phyloP scores from a whole-genome alignment of 192 early-diverging fungal species.

The Pecoramyces ruminantium region DNA sequence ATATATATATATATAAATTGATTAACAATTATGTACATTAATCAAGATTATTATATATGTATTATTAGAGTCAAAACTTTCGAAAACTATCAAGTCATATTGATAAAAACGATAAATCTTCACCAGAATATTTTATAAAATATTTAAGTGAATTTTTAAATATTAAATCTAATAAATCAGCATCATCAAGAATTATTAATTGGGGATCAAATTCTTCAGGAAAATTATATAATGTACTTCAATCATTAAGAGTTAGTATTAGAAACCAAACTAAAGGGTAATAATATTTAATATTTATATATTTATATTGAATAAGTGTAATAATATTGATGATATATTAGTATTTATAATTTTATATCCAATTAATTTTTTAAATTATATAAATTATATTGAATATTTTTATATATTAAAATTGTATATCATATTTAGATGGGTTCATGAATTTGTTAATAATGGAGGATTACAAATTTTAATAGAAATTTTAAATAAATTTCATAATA shows the following conservation, averaged over 20 bases:
- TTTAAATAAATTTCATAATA: not conserved
- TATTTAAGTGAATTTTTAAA: not conserved
- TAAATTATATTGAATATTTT: too few species aligned
- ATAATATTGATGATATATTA: too few species aligned
- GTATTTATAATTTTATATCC: too few species aligned
- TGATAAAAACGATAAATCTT: not conserved
- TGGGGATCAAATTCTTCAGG: not conserved
- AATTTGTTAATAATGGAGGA: not conserved
- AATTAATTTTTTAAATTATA: too few species aligned
- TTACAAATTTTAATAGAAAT: not conserved
- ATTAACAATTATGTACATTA: too few species aligned
- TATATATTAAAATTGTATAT: too few species aligned
- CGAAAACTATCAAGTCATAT: not conserved
- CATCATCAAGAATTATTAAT: not conserved
- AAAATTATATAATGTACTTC: not conserved
- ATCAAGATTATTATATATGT: too few species aligned
- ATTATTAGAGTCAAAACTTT: not conserved
- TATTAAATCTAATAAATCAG: not conserved
- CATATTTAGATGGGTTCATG: not conserved
- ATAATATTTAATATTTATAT: too few species aligned
- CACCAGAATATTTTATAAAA: not conserved
- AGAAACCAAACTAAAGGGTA: not conserved
- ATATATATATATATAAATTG: not conserved
- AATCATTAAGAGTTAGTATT: not conserved
- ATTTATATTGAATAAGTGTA: too few species aligned